phyloP scores from a whole-genome alignment of 2,329 filamentous ascomycete species.

The Hypoxylon sp. region DNA sequence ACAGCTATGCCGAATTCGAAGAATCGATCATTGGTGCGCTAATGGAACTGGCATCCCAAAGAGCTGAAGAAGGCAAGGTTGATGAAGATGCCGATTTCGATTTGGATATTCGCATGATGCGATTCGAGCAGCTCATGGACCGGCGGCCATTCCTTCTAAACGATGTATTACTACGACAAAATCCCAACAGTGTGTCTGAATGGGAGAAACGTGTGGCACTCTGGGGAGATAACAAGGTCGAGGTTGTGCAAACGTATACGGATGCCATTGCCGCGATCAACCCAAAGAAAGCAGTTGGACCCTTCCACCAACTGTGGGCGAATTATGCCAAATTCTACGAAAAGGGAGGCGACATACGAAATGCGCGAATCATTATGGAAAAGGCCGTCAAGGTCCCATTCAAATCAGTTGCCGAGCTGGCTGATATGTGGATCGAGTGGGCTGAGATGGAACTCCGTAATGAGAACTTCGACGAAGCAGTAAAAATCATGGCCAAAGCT shows the following conservation, averaged over 20 bases:
- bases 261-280: slow-evolving; percentile 93
- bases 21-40: slow-evolving; percentile 93
- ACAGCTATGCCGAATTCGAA: slow-evolving; percentile 96
- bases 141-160: slow-evolving; percentile 95
- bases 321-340: slow-evolving; percentile 99
- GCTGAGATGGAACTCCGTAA: slow-evolving; percentile 97
- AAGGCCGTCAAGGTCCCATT: slow-evolving; percentile 98
- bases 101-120: slow-evolving; percentile 95
- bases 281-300: slow-evolving; percentile 93
- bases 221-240: slow-evolving; percentile 92
- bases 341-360: slow-evolving; percentile 84
- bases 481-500: slow-evolving; percentile 96
- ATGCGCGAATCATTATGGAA: slow-evolving; percentile 93
- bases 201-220: slow-evolving; percentile 98
- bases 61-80: slow-evolving; percentile 82
- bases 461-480: slow-evolving; percentile 94
- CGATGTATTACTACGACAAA: slow-evolving; percentile 93
- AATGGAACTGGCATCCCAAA: slow-evolving; percentile 87
- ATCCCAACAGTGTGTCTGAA: slow-evolving; percentile 94
- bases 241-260: slow-evolving; percentile 95
- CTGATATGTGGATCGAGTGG: slow-evolving; percentile 99
- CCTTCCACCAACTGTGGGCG: slow-evolving; percentile 95
- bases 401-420: slow-evolving; percentile 96
- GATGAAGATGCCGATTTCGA: slow-evolving; percentile 93
- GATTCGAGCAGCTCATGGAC: slow-evolving; percentile 98